Base-by-base conservation (phyloP, 257 asterid species). In the Penstemon eatonii region DNA sequence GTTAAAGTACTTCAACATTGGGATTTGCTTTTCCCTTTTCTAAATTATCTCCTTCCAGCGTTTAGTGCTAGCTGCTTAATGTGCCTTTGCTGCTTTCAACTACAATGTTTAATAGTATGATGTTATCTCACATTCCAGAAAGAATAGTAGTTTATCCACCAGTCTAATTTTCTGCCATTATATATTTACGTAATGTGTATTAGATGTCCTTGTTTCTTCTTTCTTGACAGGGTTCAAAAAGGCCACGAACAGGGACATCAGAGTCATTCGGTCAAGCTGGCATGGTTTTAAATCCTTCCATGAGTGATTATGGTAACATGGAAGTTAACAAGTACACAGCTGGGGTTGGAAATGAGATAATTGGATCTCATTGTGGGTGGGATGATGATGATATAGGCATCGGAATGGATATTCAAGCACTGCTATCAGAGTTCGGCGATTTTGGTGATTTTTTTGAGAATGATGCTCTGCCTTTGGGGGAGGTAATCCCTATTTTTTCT, bases 401-500 rank as follows among this genome's bases (percentile, higher is more conserved):
- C 64, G 85, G 87, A 70, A 82, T 87, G 87, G 97, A 94, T 84
- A 94, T 94, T 70, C 84, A 94, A 81, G 89, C 96, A 62, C 82
- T 94, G 66, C 81, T 91, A 46, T 83, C 95, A 4, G 99, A 94
- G 89, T 94, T 94, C 82, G 97, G 99, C 73, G 97, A 81, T 82
- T 94, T 94, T 75, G 99, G 97, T 58, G 99, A 94, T 79, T 91
- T 94, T 74, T 94, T 94, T 77, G 96, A 84, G 89, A 79, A 69
- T 78, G 99, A 94, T 53, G 82, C 76, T 70, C 80, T 91, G 72
- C 92, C 99, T 37, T 80, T 94, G 57, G 99, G 99, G 63, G 99
- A 94, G 97, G 99, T 94, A 89, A 76, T 70, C n/a, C 52, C 15
- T 56, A 37, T 41, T 45, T 38, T 75, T 51, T 15, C 69, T 51